A percentile compares a stretch with the other conserved stretches of the same genome.
These are phyloP conservation scores for Pisolithus orientalis DNA, from an alignment of 768 basidiomycete species.

Conservation along the genomic window DNA sequence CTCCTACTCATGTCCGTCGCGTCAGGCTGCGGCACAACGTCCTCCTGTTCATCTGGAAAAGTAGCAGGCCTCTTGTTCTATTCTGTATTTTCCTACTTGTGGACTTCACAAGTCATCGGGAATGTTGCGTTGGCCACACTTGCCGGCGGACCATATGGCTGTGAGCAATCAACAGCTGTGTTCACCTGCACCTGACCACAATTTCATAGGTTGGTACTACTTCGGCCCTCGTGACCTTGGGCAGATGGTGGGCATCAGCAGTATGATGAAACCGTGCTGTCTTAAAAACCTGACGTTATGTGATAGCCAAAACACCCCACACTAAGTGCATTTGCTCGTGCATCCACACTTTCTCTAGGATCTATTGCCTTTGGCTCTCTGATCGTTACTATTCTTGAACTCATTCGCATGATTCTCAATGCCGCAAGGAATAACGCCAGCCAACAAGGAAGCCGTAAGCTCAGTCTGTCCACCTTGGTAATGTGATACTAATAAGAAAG, in stretches of 20 bases:
- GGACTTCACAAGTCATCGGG: conserved; percentile 78
- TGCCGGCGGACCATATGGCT: conserved; percentile 72
- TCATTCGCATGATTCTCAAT: conserved; percentile 56
- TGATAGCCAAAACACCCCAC: conserved; percentile 65
- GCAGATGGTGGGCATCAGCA: conserved; percentile 43
- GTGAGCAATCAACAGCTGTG: conserved; percentile 15
- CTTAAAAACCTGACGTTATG: background rate
- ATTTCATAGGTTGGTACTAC: conserved; percentile 58
- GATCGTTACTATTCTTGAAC: conserved; percentile 74
- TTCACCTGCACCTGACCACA: background rate
- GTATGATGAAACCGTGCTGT: background rate
- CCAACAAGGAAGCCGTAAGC: conserved; percentile 61
- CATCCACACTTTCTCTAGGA: conserved; percentile 73
- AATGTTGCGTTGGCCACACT: conserved; percentile 77
- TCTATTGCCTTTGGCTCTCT: conserved; percentile 83
- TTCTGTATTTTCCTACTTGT: conserved; percentile 76
- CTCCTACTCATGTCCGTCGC: background rate
- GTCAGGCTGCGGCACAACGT: conserved; percentile 43
- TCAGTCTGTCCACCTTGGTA: background rate
- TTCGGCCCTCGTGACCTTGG: conserved; percentile 67
- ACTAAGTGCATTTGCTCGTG: conserved; percentile 61
- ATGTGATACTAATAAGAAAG: background rate
- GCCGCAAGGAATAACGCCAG: conserved; percentile 53
- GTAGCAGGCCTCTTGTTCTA: conserved; percentile 77
- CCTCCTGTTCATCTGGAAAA: conserved; percentile 62